These are phyloP conservation scores for Ceratobasidium sp. DNA, from an alignment of 1,284 basidiomycete genomes.

Conservation along the genomic window DNA sequence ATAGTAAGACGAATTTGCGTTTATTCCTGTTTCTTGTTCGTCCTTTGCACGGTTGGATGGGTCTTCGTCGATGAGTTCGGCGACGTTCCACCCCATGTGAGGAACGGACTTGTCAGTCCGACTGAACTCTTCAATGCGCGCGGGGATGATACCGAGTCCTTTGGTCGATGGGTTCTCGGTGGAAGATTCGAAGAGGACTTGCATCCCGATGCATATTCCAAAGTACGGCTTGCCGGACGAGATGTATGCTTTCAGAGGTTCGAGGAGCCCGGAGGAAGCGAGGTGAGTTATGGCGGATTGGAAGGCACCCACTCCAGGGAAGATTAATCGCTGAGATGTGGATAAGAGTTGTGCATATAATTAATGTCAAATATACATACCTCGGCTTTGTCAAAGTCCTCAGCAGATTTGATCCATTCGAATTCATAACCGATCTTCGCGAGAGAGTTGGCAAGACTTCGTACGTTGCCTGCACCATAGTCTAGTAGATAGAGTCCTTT, in stretches of 20 bases:
- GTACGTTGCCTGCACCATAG: conserved; percentile 96
- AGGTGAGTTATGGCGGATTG: conserved; percentile 89
- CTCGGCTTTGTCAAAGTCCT: conserved; percentile 90
- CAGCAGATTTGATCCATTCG: conserved; percentile 88
- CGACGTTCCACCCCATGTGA: conserved; percentile 98
- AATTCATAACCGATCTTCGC: conserved; percentile 89
- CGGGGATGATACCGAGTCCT: conserved; percentile 83
- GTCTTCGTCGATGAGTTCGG: conserved; percentile 67
- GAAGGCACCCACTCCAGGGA: conserved; percentile 98
- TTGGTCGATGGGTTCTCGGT: conserved; percentile 72
- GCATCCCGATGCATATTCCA: conserved; percentile 99
- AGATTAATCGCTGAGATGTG: conserved; percentile 84
- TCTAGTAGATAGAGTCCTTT: conserved; percentile 86
- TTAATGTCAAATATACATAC: conserved; percentile 67
- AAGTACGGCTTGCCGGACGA: conserved; percentile 93
- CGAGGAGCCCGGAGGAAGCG: conserved; percentile 77
- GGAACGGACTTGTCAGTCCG: conserved; percentile 86
- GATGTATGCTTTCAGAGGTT: conserved; percentile 89
- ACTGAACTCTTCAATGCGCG: conserved; percentile 75
- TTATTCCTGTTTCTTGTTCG: conserved; percentile 56
- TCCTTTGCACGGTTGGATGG: conserved; percentile 57
- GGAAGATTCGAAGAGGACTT: conserved; percentile 92
- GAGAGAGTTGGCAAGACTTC: conserved; percentile 94
- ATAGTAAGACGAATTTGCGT: conserved; percentile 81
- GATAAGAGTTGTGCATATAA: conserved; percentile 34